These are phyloP conservation scores for Metschnikowia colocasiae DNA, from an alignment of 805 yeast species.

Conservation along the genomic window DNA sequence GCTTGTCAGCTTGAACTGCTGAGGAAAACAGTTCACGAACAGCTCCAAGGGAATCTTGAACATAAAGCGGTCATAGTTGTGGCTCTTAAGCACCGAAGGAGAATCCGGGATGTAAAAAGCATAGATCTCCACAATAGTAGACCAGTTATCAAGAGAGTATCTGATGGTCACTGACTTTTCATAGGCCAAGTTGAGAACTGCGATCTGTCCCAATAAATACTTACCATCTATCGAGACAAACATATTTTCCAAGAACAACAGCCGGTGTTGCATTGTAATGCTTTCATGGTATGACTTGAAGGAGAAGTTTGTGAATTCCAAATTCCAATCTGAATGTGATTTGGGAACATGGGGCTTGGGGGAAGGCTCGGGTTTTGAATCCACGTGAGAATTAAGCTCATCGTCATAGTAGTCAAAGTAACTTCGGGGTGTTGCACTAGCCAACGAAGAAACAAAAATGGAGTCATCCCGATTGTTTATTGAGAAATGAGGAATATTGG, in stretches of 20 bases:
- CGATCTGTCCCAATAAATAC: conserved; percentile 65
- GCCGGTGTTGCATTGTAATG: background rate
- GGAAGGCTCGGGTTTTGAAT: conserved; percentile 13
- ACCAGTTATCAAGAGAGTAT: conserved; percentile 80
- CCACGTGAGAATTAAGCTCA: conserved; percentile 17
- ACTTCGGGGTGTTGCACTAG: conserved; percentile 4
- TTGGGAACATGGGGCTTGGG: conserved; percentile 14
- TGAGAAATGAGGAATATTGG: conserved; percentile 13
- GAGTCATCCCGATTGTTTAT: conserved; percentile 23
- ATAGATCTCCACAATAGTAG: conserved; percentile 63
- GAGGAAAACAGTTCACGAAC: conserved; percentile 10
- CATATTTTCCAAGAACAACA: conserved; percentile 55
- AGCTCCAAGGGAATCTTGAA: conserved; percentile 51
- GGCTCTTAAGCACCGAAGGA: conserved; percentile 44
- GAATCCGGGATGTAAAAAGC: conserved; percentile 58
- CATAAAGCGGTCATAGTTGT: conserved; percentile 66
- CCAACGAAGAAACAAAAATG: background rate
- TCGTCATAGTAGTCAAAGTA: conserved; percentile 19
- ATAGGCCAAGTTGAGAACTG: conserved; percentile 71
- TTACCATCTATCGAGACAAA: conserved; percentile 57
- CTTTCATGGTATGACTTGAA: conserved; percentile 44
- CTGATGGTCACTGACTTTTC: conserved; percentile 65
- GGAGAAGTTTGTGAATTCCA: conserved; percentile 42
- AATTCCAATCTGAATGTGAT: conserved; percentile 38
- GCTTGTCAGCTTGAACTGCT: conserved; percentile 9